Evolutionary conservation across 306 rosid genomes (phyloP).

Genomic region (Cicer cuneatum): DNA sequence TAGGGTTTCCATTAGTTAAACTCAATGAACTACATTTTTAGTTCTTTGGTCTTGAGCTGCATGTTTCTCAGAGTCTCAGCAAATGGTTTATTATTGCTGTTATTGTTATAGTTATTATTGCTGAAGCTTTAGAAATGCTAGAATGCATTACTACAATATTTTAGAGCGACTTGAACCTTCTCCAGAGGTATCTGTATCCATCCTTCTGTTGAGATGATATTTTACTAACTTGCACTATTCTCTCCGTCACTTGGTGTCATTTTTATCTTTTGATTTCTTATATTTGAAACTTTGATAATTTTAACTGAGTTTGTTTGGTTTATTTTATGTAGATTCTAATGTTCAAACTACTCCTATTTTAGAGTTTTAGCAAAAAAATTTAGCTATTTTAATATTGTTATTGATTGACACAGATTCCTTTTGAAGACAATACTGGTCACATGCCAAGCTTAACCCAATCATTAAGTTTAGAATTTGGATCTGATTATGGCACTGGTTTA

Average conservation of each 20-base stretch:
- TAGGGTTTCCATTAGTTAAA: background rate
- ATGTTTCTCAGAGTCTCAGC: background rate
- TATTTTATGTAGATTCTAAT: background rate
- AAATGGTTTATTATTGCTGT: constrained; percentile 8
- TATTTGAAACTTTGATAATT: constrained; percentile 35
- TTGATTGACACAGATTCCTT: constrained; percentile 58
- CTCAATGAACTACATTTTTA: constrained; percentile 27
- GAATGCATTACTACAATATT: background rate
- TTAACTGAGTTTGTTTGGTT: constrained; percentile 19
- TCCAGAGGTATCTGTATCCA: constrained; percentile 2
- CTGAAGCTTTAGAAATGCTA: constrained; percentile 31
- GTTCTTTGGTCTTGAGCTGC: constrained; percentile 20
- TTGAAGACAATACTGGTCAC: constrained; percentile 58
- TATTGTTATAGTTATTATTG: background rate
- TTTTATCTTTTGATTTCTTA: constrained; percentile 38
- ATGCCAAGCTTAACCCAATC: constrained; percentile 57
- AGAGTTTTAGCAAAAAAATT: constrained; percentile 21
- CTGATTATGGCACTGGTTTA: constrained; percentile 44
- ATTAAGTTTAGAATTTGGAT: constrained; percentile 55
- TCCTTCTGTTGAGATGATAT: constrained; percentile 23
- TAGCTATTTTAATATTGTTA: constrained; percentile 40
- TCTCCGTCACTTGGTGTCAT: constrained; percentile 11
- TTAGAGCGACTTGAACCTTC: constrained; percentile 24
- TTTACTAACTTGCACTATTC: constrained; percentile 31
- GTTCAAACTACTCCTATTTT: constrained; percentile 6